Evolutionary conservation across 2,329 filamentous ascomycete genomes (phyloP), one percentile per base, ranked within the genome.

Genomic region (Talaromyces sp.): DNA sequence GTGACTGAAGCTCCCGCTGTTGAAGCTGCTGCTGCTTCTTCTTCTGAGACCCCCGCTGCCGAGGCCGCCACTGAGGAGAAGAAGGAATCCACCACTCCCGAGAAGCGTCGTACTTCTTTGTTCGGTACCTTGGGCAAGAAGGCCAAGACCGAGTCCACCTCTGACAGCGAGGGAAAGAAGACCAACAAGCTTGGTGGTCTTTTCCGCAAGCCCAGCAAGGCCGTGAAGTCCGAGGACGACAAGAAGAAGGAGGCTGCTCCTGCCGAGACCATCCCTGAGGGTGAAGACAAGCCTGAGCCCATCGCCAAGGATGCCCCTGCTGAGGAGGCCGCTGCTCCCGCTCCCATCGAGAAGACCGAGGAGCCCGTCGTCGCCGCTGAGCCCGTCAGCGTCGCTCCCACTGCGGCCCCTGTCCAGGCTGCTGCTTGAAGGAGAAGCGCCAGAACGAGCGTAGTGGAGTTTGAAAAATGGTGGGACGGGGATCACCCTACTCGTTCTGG

Each of bases 41-140:
- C 75, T 27, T 69, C 70, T 39, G 66, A 63, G 37, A 50, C 62
- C 50, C 47, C 65, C 22, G 63, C 58, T 24, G 49, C 14, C 68
- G 77, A 77, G 69, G 67, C 70, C 22, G 41, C 63, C 22, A 73
- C 71, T 67, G 67, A 72, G n/a, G 72, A 71, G 63, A 68, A 71
- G 47, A 73, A 75, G 63, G 70, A 70, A 31, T 68, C 72, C 16
- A 66, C 69, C 49, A 64, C 66, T 9, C 67, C 66, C 39, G 71
- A 71, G 37, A 56, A 83, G 77, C 82, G 81, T 69, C 82, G 79
- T 73, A 81, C 79, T 71, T 86, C 83, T 72, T 80, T 81, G 74
- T 86, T 86, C 74, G 81, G 81, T 69, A 83, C 79, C 74, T 80
- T 85, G 65, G 80, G 81, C 66, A 84, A 84, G 79, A 83, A 84